These are phyloP conservation scores for Xylaria sp. DNA, from an alignment of 2,329 filamentous ascomycete genomes.

Conservation along the genomic window DNA sequence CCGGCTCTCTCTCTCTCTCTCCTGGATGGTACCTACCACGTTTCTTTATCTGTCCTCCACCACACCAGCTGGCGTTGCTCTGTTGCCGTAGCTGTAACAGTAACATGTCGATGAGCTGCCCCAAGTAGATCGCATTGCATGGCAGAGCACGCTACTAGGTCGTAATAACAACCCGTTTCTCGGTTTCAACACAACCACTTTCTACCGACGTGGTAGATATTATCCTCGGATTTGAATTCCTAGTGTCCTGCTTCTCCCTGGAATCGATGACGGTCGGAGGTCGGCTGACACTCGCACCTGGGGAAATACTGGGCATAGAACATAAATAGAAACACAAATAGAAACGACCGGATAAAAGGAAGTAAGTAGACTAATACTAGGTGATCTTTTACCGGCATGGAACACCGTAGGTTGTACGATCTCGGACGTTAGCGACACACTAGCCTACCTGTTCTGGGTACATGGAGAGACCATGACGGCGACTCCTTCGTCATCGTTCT, in stretches of 20 bases:
- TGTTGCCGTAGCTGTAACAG: not conserved
- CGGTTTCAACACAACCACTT: not conserved
- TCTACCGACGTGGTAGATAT: not conserved
- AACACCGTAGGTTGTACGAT: slow-evolving; percentile 1
- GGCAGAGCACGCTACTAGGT: not conserved
- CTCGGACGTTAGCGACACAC: slow-evolving; percentile 16
- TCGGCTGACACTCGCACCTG: not conserved
- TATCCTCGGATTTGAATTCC: not conserved
- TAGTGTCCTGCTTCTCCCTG: not conserved
- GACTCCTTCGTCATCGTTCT: not conserved
- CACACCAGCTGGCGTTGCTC: not conserved
- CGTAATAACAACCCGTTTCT: not conserved
- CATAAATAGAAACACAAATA: not conserved
- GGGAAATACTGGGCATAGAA: not conserved
- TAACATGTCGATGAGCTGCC: slow-evolving; percentile 3
- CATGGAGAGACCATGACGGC: slow-evolving; percentile 3
- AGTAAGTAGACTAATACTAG: not conserved
- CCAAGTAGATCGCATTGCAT: slow-evolving; percentile 8
- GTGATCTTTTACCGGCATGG: not conserved
- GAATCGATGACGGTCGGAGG: not conserved
- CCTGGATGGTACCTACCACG: not conserved
- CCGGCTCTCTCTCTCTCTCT: not conserved
- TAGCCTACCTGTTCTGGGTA: not conserved
- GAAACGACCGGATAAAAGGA: slow-evolving; percentile 21
- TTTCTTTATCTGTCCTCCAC: not conserved